Evolutionary conservation across 2,329 filamentous ascomycete species (phyloP), one percentile per base, ranked within the genome.

Genomic region (Diaporthe helianthi): DNA sequence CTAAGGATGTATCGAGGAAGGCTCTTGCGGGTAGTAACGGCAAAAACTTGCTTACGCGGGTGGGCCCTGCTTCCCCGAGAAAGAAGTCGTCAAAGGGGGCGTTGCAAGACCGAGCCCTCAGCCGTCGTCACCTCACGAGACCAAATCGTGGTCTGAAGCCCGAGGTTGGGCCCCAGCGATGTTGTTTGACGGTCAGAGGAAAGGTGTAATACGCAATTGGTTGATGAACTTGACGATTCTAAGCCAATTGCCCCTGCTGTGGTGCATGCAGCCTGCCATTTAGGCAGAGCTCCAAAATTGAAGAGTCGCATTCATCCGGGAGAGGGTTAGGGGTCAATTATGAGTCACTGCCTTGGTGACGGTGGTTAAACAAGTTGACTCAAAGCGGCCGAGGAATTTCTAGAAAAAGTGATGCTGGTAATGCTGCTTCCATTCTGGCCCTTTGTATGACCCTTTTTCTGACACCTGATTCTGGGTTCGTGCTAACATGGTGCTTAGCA

Each of bases 41-140:
- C 58, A 63, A 63, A 63, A 63, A 63, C 49, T 44, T 63, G 58
- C 58, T 63, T 63, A 63, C 58, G 41, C 38, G 41, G 58, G 58
- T 49, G 58, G 58, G 22, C 44, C 58, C 58, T 33, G 58, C 26
- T 2, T n/a, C 55, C 55, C 17, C 4, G 38, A 9, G 55, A 46
- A 46, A 46, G 58, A 63, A 49, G n/a, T 36, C 22, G 29, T 63
- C 44, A 49, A 49, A 63, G 58, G 44, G n/a, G 29, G 58, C 44
- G 58, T 49, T 41, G 58, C 41, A 49, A 49, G 26, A 22, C 58
- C 58, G 58, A 49, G 26, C 58, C 58, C 19, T 49, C 44, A 49
- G 26, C 58, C 58, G 29, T 49, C 44, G 44, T 49, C 58, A 47
- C 58, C 44, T 63, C 58, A 63, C 19, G 44, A 49, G 58, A 63